Evolutionary conservation across 2,329 filamentous ascomycete species (phyloP).

Genomic region (Neofusicoccum sp.): DNA sequence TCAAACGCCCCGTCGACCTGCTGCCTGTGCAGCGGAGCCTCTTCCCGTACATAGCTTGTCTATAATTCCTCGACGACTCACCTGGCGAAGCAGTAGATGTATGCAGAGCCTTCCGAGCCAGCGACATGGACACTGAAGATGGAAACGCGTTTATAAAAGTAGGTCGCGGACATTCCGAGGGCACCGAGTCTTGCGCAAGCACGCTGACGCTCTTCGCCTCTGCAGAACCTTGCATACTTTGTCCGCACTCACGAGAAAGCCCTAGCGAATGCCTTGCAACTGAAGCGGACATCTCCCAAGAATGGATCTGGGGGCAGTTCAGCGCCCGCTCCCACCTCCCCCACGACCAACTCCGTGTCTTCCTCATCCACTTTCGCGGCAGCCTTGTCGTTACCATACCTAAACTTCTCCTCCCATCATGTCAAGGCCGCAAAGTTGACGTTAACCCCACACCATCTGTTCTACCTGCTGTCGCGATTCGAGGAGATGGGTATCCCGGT

Average conservation of each 20-base stretch:
- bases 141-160: constrained; percentile 88
- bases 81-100: constrained; percentile 18
- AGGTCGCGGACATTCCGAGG: constrained; percentile 30
- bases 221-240: constrained; percentile 89
- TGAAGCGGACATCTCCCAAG: constrained; percentile 72
- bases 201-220: constrained; percentile 9
- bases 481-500: constrained; percentile 89
- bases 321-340: constrained; percentile 52
- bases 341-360: constrained; percentile 66
- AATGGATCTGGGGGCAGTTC: constrained; percentile 61
- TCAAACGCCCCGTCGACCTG: background rate
- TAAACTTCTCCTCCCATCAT: constrained; percentile 81
- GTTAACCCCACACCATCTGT: constrained; percentile 92
- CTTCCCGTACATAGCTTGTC: constrained; percentile 16
- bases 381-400: constrained; percentile 81
- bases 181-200: background rate
- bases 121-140: constrained; percentile 80
- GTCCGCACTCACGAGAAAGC: constrained; percentile 97
- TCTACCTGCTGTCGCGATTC: constrained; percentile 93
- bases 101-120: constrained; percentile 4
- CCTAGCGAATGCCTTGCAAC: constrained; percentile 90
- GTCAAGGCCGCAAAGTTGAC: constrained; percentile 90
- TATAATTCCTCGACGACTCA: constrained; percentile 16
- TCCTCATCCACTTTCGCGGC: constrained; percentile 74
- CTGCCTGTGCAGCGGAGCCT: background rate